Percentiles rank a stretch among this genome's conserved stretches.
These are phyloP conservation scores for Dioscorea cayenensis DNA, from an alignment of 116 monocot species.

Conservation along the genomic window DNA sequence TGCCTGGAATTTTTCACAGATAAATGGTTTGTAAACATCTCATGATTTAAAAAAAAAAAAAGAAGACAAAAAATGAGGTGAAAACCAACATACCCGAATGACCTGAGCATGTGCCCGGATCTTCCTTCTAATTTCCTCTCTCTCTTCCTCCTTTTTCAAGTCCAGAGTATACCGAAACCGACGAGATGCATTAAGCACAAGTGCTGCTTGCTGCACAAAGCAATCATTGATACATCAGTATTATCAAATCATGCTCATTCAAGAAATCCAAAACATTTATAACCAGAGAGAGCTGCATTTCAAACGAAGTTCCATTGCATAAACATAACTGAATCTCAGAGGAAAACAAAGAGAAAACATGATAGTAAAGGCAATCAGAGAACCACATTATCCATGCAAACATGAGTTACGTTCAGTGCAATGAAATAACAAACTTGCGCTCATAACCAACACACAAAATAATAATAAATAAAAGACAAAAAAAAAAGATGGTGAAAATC, in stretches of 20 bases:
- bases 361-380: too few relatives aligned
- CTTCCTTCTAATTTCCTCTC: conserved; percentile 72
- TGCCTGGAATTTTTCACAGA: conserved; percentile 43
- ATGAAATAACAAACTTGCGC: too few relatives aligned
- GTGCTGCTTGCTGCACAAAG: conserved; percentile 85
- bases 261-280: neutral
- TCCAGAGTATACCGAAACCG: conserved; percentile 97
- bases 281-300: too few relatives aligned
- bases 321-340: too few relatives aligned
- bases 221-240: conserved; percentile 3
- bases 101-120: conserved; percentile 97
- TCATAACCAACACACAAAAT: neutral
- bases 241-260: neutral
- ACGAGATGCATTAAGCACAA: conserved; percentile 96
- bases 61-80: neutral
- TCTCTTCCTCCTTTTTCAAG: conserved; percentile 85
- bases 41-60: neutral
- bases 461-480: neutral
- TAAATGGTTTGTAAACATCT: neutral
- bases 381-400: too few relatives aligned
- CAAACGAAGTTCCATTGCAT: too few relatives aligned
- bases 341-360: too few relatives aligned
- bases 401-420: too few relatives aligned
- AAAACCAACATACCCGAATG: conserved; percentile 58
- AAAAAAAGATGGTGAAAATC: neutral